Evolutionary conservation across 2,329 filamentous ascomycete genomes (phyloP), one percentile per base, ranked within the genome.

Genomic region (Hypoxylon sp.): DNA sequence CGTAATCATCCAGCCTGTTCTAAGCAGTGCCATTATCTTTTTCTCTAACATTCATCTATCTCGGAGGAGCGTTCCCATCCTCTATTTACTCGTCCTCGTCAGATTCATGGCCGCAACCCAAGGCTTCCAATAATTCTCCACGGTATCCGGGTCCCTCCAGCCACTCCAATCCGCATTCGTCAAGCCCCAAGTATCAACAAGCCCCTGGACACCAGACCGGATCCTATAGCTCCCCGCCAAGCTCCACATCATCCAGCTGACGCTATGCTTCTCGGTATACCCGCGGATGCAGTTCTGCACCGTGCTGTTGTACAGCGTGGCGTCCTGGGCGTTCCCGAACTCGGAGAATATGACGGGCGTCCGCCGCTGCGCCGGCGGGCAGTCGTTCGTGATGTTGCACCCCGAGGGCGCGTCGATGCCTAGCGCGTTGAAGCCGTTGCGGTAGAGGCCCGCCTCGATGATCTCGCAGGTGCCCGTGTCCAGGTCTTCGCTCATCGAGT

Each of bases 231-330:
- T 82, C 0, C 82, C 83, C 0, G 82, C 82, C 45, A 84, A 72
- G 50, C 77, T 75, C 82, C 83, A 84, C 75, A 83, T 80, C 66
- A 81, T 80, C 83, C 82, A 84, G 72, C 80, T 81, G 26, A 85
- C 75, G 22, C 76, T 69, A 64, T 85, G 75, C 69, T 78, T 76
- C 57, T 78, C 71, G 14, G 82, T 83, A 72, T 78, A 85, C 14
- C 80, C 78, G 30, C 75, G 74, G 55, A 84, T 71, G 68, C 82
- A 85, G 51, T 78, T 79, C 72, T 82, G 80, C 62, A 84, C 74
- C n/a, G 78, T 80, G 65, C 80, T 77, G 55, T 80, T 79, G 69
- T 83, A 78, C 22, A 83, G 67, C 51, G 73, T 76, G 0, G 69
- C 68, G 50, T 81, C 78, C 68, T 84, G 81, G 20, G 71, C 73